Evolutionary conservation across 805 yeast species (phyloP), one percentile per base, ranked within the genome.

Genomic region (Candida dendrica): DNA sequence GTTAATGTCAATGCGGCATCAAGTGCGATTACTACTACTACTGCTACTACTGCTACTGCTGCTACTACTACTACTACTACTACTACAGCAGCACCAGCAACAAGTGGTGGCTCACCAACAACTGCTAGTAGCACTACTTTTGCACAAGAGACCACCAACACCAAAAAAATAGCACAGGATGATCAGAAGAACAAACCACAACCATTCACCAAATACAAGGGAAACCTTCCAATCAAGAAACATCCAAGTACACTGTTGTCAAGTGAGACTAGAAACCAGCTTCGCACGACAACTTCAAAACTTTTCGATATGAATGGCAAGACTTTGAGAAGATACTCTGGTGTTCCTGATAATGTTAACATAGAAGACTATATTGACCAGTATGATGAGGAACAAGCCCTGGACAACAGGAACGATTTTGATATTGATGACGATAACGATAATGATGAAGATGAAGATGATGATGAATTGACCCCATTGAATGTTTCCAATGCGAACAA

Each of bases 221-320:
- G 55, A 26, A 37, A 38, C 2, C 13, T 9, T 27, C n/a, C n/a
- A 11, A 27, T 27, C 30, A 51, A 52, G 34, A 50, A 54, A 24
- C 38, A 26, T 15, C 14, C 50, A 14, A 55, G 56, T 16, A 41
- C 41, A 8, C 10, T 16, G 3, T 11, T 20, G 11, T 6, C 36
- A 22, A 38, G 48, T 37, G 5, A 40, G 37, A 38, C 24, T 36
- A 40, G 34, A 47, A 32, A 47, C 36, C 77, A 72, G 40, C 61
- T 79, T 36, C 60, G 84, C 34, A 77, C 89, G 2, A 82, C 88
- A 2, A 81, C 89, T 0, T 81, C 89, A 1, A 80, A 81, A 47
- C 62, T 84, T 6, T 84, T 84, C 59, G 91, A 84, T 51, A 74
- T 77, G 11, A 81, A 77, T 50, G 89, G 87, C 1, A 76, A 82